Percentiles rank a stretch among this genome's conserved stretches.
phyloP scores from a whole-genome alignment of 164 flowering plant species.

The Tinospora cordifolia region DNA sequence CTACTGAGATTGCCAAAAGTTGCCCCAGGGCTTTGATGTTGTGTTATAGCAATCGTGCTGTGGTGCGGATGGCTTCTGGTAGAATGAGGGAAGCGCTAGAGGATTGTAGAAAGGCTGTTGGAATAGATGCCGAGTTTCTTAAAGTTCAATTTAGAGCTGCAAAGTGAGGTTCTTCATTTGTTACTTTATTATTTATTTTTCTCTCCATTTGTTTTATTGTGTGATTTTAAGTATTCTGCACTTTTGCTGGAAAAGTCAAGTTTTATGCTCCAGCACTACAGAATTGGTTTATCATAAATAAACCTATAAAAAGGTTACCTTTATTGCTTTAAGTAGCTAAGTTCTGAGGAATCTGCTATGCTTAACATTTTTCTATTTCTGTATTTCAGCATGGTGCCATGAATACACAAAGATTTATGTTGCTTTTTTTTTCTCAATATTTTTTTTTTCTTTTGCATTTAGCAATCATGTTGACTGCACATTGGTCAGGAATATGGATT shows the following conservation, averaged over 20 bases:
- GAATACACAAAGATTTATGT: not conserved
- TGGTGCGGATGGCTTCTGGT: slow-evolving; percentile 70
- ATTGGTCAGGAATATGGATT: too few species aligned
- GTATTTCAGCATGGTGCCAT: not conserved
- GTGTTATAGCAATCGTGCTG: slow-evolving; percentile 97
- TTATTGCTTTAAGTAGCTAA: not conserved
- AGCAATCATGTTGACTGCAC: not conserved
- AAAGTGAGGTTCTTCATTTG: slow-evolving; percentile 46
- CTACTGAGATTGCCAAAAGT: slow-evolving; percentile 45
- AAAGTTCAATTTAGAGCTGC: slow-evolving; percentile 85
- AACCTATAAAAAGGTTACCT: not conserved
- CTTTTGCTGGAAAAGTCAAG: not conserved
- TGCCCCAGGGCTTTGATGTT: slow-evolving; percentile 61
- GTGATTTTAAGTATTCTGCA: not conserved
- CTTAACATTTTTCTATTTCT: not conserved
- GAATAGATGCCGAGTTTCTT: slow-evolving; percentile 58
- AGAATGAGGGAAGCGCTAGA: slow-evolving; percentile 69
- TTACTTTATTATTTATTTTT: not conserved
- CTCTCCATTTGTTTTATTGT: not conserved
- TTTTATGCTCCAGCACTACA: not conserved
- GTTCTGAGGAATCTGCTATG: not conserved
- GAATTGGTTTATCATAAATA: not conserved
- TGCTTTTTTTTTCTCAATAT: not conserved
- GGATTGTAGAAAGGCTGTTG: slow-evolving; percentile 64
- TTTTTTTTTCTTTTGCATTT: not conserved